Evolutionary conservation across 2,329 filamentous ascomycete genomes (phyloP).

Genomic region (Alternaria conjuncta): DNA sequence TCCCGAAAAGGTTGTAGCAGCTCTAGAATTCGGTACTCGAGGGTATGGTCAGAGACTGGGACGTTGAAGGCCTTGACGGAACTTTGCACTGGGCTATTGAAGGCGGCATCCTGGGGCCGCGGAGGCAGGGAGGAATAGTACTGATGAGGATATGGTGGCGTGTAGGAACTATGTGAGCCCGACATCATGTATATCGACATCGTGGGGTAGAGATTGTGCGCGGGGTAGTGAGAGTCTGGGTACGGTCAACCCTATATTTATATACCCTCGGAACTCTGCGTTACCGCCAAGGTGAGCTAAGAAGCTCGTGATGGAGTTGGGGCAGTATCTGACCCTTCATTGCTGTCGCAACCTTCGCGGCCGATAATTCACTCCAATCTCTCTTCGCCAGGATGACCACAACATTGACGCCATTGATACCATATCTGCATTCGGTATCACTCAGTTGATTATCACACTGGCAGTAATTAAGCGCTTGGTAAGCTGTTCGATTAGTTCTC

Average conservation of each 20-base stretch:
- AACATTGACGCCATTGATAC: neutral
- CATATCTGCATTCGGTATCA: neutral
- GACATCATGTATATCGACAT: neutral
- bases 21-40: neutral
- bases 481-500: neutral
- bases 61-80: neutral
- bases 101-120: neutral
- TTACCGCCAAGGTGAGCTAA: neutral
- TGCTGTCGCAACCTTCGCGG: neutral
- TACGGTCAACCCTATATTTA: neutral
- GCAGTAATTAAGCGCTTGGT: too few species aligned
- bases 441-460: neutral
- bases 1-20: neutral
- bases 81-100: neutral
- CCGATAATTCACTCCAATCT: neutral
- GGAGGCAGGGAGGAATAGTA: neutral
- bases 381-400: neutral
- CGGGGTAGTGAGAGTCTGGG: neutral
- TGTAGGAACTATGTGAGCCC: neutral
- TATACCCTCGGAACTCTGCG: neutral
- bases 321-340: neutral
- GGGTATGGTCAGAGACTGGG: neutral
- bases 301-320: neutral
- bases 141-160: neutral
- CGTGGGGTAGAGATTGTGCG: neutral